Base-by-base conservation (phyloP, 192 early-diverging fungal species). In the Chytriomyces confervae region DNA sequence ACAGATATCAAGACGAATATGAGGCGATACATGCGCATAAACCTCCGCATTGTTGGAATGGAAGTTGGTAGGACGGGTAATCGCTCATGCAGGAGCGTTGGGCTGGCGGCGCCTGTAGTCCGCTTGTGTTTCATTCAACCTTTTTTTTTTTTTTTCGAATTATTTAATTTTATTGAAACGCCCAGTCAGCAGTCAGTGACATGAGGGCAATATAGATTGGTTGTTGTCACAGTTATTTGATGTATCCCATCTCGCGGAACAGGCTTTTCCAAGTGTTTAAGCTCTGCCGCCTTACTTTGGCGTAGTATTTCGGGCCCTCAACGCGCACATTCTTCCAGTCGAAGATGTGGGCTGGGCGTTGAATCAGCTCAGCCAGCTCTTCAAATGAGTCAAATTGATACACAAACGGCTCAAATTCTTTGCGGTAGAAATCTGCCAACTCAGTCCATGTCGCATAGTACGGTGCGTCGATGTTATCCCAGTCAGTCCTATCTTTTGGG, bases 351-450 rank as follows among this genome's bases (percentile, higher is more conserved):
- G 27, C 62, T 11, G 68, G 50, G 10, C n/a, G 44, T 23, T 48
- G 10, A 11, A 48, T 48, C 68, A 70, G 16, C 60, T 48, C 27
- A 11, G 16, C 16, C 60, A 70, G 3, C 44, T 70, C 68, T 27
- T 46, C 68, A 46, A 70, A 51, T 27, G 45, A 70, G 27, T 70
- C 68, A 48, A 70, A 70, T 51, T 57, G 46, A 44, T 70, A 70
- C 2, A 70, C 49, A 27, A 70, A 70, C 18, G 49, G 49, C n/a
- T 16, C 16, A 57, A 70, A 62, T 48, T 70, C 68, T 10, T 24
- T 16, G 60, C 27, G 16, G 44, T 70, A 48, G 68, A 57, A 70
- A 57, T 70, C 68, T 16, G 10, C 27, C 1, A 57, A 5, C 60
- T 70, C 50, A 27, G 60, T 57, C 45, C 68, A 70, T 24, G n/a